A percentile compares a stretch with the other conserved stretches of the same genome.
These are phyloP conservation scores for Globisporangium irregulare DNA, from an alignment of 352 stramenopile genomes.

Conservation along the genomic window DNA sequence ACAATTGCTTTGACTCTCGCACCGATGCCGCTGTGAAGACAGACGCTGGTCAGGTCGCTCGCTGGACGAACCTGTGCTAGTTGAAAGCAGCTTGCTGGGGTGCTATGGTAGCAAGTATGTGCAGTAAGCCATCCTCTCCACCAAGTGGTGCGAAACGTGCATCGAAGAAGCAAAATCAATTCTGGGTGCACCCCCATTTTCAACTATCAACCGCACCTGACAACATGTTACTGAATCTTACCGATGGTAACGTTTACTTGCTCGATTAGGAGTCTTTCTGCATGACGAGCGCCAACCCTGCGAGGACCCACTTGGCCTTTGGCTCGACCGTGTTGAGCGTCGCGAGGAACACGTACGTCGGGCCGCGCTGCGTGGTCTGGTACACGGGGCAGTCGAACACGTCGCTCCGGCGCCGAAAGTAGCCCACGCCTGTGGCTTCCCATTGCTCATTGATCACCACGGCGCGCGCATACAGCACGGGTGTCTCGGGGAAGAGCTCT, in stretches of 20 bases:
- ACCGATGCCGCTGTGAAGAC: too few species aligned
- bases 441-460: slow-evolving; percentile 89
- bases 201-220: background rate
- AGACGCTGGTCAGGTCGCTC: too few species aligned
- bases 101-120: too few species aligned
- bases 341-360: slow-evolving; percentile 96
- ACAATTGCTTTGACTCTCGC: too few species aligned
- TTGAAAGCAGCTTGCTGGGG: too few species aligned
- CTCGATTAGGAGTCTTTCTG: slow-evolving; percentile 84
- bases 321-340: slow-evolving; percentile 86
- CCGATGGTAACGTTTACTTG: background rate
- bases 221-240: background rate
- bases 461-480: slow-evolving; percentile 93
- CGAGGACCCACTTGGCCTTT: slow-evolving; percentile 92
- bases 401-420: slow-evolving; percentile 84
- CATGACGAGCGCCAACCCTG: slow-evolving; percentile 91
- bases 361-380: slow-evolving; percentile 92
- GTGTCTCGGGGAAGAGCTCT: slow-evolving; percentile 86
- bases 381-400: slow-evolving; percentile 97
- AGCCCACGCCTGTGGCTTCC: slow-evolving; percentile 94
- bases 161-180: too few species aligned
- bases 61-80: too few species aligned
- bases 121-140: too few species aligned
- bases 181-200: background rate
- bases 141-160: too few species aligned